A percentile compares a stretch with the other conserved stretches of the same genome.
phyloP scores from a whole-genome alignment of 257 asterid species.

The Ophiorrhiza pumila region DNA sequence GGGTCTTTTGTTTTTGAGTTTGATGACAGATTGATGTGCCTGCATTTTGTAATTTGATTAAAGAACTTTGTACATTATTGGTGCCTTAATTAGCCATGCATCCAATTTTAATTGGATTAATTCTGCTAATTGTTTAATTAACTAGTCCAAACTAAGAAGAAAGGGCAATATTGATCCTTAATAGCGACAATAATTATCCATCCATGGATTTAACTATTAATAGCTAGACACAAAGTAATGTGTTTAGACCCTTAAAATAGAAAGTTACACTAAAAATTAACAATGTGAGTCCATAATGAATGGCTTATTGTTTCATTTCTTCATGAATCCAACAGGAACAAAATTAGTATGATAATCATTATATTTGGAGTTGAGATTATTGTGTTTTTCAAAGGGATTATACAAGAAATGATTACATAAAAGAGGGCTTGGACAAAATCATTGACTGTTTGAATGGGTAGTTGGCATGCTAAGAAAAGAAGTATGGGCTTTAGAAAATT shows the following conservation, averaged over 20 bases:
- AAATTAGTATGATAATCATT: slow-evolving; percentile 20
- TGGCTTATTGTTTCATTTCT: neutral
- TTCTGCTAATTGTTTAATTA: neutral
- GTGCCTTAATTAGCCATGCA: slow-evolving; percentile 9
- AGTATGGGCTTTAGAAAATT: neutral
- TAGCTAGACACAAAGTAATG: neutral
- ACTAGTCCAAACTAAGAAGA: neutral
- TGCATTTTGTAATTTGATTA: slow-evolving; percentile 11
- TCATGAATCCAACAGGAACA: neutral
- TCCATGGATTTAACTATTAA: neutral
- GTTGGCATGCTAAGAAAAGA: slow-evolving; percentile 17
- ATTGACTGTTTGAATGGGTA: slow-evolving; percentile 16
- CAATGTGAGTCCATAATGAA: neutral
- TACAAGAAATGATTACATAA: neutral
- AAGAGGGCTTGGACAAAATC: slow-evolving; percentile 15
- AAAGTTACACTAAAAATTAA: neutral
- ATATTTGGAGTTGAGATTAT: neutral
- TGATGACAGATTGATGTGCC: slow-evolving; percentile 19
- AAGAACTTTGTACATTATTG: slow-evolving; percentile 23
- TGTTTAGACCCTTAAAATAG: neutral
- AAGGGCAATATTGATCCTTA: neutral
- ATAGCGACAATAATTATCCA: neutral
- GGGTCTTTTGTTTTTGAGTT: slow-evolving; percentile 12
- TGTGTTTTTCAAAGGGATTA: neutral
- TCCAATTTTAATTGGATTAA: neutral